Base-by-base conservation (phyloP, 2,329 filamentous ascomycete genomes). In the Fusarium hainanense region DNA sequence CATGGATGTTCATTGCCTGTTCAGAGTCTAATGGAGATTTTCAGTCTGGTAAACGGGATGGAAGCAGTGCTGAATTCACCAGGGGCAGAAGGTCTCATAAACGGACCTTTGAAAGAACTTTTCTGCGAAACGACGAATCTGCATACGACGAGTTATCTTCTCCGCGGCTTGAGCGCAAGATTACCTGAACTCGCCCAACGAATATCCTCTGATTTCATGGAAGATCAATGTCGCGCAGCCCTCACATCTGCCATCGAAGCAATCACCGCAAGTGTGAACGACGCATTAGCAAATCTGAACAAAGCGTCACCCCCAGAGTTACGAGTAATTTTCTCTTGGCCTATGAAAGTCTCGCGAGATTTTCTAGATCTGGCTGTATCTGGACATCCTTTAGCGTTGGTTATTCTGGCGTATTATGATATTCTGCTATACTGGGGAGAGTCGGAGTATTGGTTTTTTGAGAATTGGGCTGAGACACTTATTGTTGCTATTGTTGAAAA, bases 381-480 rank as follows among this genome's bases (percentile, higher is more conserved):
- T 4, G 58, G 54, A 0, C 63, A 70, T 4, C 67, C 68, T 0
- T 14, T 71, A 11, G 59, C 68, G 28, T 42, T 70, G 1, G 30
- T 71, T 1, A 55, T 70, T 14, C n/a, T 70, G 1, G 68, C 68
- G 0, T 70, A 70, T 12, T 70, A 70, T 18, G 58, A 54, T 21
- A 54, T 63, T 11, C 13, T 70, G 2, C 4, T 70, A 9, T 54
- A 40, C 9, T 70, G 68, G 68, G 67, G 43, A 8, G 68, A 68
- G 18, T 47, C 58, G 1, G 18, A 58, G 18, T 70, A 68, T 20
- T 70, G 68, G 68, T 70, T 70, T 18, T 70, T 70, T 40, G 54
- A 70, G n/a, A 51, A 48, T 4, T 70, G 68, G 68, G 54, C 67
- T 0, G 58, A 54, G 7, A n/a, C 54, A 0, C 40, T 70, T n/a